phyloP scores from a whole-genome alignment of 176 grass and related monocot genomes.

The Ampelocalamus luodianensis region DNA sequence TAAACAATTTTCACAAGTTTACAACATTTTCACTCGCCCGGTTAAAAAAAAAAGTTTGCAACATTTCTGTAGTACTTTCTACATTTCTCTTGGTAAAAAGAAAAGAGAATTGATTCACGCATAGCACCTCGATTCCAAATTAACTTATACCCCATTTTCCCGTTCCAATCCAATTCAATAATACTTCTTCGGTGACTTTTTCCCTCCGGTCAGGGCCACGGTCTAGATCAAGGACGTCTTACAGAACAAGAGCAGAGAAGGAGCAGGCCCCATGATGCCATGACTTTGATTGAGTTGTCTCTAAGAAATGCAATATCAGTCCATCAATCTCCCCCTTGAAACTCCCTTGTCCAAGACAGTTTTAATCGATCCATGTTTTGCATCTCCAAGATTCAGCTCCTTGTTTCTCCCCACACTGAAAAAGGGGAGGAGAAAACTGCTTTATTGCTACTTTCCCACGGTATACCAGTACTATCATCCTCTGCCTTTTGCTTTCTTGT shows the following conservation, averaged over 20 bases:
- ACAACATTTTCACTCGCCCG: not conserved
- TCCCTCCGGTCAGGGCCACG: not conserved
- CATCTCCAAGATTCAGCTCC: not conserved
- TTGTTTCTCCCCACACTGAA: not conserved
- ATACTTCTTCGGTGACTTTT: not conserved
- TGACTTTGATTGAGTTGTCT: not conserved
- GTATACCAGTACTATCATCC: not conserved
- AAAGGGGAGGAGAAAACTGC: slow-evolving; percentile 4
- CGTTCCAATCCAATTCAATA: too few relatives aligned
- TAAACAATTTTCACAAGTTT: not conserved
- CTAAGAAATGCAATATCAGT: not conserved
- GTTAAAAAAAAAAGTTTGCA: not conserved
- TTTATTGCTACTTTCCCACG: not conserved
- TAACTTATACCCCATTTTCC: not conserved
- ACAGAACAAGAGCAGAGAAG: not conserved
- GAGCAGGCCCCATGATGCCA: not conserved
- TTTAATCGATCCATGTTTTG: not conserved
- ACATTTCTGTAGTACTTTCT: not conserved
- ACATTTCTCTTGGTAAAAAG: not conserved
- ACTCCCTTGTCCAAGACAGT: not conserved
- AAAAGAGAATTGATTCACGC: not conserved
- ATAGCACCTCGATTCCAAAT: not conserved
- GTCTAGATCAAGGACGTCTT: not conserved
- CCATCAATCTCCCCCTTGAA: not conserved
- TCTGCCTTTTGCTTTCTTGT: slow-evolving; percentile 3